Base-by-base conservation (phyloP, 768 basidiomycete genomes). In the Trametes cingulata region DNA sequence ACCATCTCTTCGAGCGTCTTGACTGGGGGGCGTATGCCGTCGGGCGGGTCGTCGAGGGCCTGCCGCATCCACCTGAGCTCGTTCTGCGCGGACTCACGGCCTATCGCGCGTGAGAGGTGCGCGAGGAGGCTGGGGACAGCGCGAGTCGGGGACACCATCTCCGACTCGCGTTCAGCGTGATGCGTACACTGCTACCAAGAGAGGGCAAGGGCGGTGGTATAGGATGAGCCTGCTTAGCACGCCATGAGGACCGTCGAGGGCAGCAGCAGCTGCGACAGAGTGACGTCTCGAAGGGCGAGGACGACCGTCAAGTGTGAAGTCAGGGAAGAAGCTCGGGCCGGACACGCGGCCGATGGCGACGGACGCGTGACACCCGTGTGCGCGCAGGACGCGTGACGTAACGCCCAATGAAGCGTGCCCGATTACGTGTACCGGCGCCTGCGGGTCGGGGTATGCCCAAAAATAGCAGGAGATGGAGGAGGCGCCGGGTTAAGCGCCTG, bases 41-140 rank as follows among this genome's bases (percentile, higher is more conserved):
- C 17, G 14, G 58, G 20, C 10, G 52, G 49, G 20, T 56, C 33
- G 3, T 27, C 33, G 58, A 71, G 58, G 19, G 73, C 72, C 57
- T 78, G 69, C 53, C 64, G 69, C 73, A 85, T 78, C 84, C 84
- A 85, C 56, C 73, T 69, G 2, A 84, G 61, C 70, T 85, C 84
- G 9, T 66, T 67, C n/a, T 45, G 56, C 6, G 80, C 80, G 19
- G 61, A 67, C 36, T 72, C 67, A 17, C 60, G 66, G 14, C 79
- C 79, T 29, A 82, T 67, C 20, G 29, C 51, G 40, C 65, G 66
- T 47, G 72, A 64, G 52, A 82, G 76, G 46, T 24, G 69, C 58
- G 62, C 60, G 67, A 65, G 58, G 52, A 72, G 66, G 43, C 27
- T 8, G 27, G 57, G 27, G 37, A 47, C 47, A 27, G 40, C n/a